Conservation (phyloP, 2,329 filamentous ascomycete genomes). For the Aspergillus pseudoviridinutans region DNA sequence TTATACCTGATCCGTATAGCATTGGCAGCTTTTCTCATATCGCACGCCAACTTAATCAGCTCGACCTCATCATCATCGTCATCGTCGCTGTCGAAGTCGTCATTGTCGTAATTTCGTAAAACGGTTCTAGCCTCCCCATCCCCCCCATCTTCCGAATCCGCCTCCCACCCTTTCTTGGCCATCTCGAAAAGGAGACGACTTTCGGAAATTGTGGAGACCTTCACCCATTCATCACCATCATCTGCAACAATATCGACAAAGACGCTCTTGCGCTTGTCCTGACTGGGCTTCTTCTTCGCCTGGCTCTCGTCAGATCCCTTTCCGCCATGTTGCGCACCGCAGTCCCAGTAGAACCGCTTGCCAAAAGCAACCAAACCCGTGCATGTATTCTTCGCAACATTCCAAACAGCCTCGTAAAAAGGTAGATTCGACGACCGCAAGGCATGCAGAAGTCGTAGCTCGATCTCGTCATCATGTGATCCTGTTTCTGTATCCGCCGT, state of each 20-base stretch:
- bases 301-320: slow-evolving; percentile 7
- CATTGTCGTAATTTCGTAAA: slow-evolving; percentile 28
- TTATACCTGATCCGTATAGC: slow-evolving; percentile 56
- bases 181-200: slow-evolving; percentile 63
- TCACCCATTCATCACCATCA: slow-evolving; percentile 63
- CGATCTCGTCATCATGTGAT: slow-evolving; percentile 13
- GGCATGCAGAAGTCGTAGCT: slow-evolving; percentile 47
- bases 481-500: slow-evolving; percentile 16
- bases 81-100: slow-evolving; percentile 38
- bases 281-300: slow-evolving; percentile 27
- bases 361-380: slow-evolving; percentile 55
- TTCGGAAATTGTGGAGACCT: slow-evolving; percentile 63
- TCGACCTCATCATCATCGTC: slow-evolving; percentile 56
- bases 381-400: slow-evolving; percentile 53
- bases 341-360: slow-evolving; percentile 52
- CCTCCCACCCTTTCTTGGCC: slow-evolving; percentile 63
- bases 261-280: slow-evolving; percentile 48
- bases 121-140: slow-evolving; percentile 23
- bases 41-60: slow-evolving; percentile 57
- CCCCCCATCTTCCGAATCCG: slow-evolving; percentile 45
- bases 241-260: slow-evolving; percentile 63
- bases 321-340: slow-evolving; percentile 3
- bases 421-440: slow-evolving; percentile 63
- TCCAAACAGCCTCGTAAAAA: slow-evolving; percentile 63
- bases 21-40: slow-evolving; percentile 55